Evolutionary conservation across 2,329 filamentous ascomycete species (phyloP).

Genomic region (Claviceps digitariae): DNA sequence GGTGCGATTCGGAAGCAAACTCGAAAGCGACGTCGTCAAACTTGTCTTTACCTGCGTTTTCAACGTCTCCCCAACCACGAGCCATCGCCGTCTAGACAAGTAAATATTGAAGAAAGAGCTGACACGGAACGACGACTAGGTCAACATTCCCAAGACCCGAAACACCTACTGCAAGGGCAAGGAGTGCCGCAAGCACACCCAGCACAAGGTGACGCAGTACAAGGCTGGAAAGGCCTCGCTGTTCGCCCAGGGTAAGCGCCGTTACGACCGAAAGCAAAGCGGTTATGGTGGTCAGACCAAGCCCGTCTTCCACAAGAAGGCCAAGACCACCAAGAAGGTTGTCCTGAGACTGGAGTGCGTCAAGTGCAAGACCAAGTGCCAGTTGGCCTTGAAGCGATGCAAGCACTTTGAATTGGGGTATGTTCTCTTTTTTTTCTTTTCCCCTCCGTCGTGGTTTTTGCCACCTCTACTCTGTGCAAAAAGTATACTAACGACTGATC

Average conservation of each 20-base stretch:
- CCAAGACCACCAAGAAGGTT: constrained; percentile 99
- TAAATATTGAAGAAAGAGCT: constrained; percentile 2
- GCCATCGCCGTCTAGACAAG: neutral
- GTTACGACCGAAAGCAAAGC: constrained; percentile 98
- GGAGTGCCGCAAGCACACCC: constrained; percentile 83
- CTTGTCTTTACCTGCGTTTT: neutral
- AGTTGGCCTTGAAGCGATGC: constrained; percentile 98
- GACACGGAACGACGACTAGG: constrained; percentile 33
- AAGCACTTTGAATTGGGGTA: constrained; percentile 99
- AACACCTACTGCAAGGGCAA: constrained; percentile 97
- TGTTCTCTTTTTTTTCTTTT: constrained; percentile 22
- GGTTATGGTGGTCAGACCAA: constrained; percentile 99
- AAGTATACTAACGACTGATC: neutral
- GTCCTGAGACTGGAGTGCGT: constrained; percentile 97
- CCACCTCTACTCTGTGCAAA: neutral
- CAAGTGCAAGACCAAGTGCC: constrained; percentile 93
- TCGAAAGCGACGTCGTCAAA: neutral
- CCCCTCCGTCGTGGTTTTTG: neutral
- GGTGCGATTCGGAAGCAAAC: neutral
- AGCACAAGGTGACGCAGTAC: constrained; percentile 93
- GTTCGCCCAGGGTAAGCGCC: constrained; percentile 97
- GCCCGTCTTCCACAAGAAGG: constrained; percentile 99
- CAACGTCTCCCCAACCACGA: neutral
- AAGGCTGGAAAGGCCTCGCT: constrained; percentile 94
- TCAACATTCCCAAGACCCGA: constrained; percentile 97